These are phyloP conservation scores for Alternaria triticina DNA, from an alignment of 2,329 filamentous ascomycete species.

Conservation along the genomic window DNA sequence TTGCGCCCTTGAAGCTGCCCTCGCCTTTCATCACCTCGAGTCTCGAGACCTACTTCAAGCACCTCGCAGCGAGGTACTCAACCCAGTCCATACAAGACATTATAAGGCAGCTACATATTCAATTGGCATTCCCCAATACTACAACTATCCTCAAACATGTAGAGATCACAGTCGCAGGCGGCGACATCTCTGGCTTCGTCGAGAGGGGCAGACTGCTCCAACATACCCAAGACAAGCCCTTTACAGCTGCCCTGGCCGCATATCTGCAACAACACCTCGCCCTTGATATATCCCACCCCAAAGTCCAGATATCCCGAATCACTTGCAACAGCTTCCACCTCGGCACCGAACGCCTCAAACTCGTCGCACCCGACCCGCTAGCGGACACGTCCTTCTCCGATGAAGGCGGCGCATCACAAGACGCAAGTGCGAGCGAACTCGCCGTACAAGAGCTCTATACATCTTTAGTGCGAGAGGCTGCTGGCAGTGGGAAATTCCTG, in stretches of 20 bases:
- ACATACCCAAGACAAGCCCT: conserved; percentile 33
- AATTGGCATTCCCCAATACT: conserved; percentile 41
- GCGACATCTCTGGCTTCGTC: conserved; percentile 49
- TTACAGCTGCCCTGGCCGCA: conserved; percentile 48
- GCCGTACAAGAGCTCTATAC: conserved; percentile 42
- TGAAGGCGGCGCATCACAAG: conserved; percentile 26
- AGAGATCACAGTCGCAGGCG: conserved; percentile 51
- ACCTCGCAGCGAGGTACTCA: conserved; percentile 54
- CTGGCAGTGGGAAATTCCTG: conserved; percentile 41
- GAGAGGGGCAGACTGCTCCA: conserved; percentile 31
- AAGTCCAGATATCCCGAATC: conserved; percentile 51
- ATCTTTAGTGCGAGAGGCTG: conserved; percentile 41
- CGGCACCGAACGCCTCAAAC: conserved; percentile 49
- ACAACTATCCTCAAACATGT: conserved; percentile 49
- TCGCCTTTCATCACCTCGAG: conserved; percentile 54
- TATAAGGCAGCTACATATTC: conserved; percentile 44
- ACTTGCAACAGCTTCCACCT: conserved; percentile 52
- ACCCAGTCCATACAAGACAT: conserved; percentile 39
- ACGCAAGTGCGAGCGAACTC: conserved; percentile 38
- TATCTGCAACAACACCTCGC: conserved; percentile 53
- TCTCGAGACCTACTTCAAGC: conserved; percentile 64
- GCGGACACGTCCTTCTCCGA: conserved; percentile 34
- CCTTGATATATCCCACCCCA: conserved; percentile 48
- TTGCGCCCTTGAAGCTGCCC: conserved; percentile 53
- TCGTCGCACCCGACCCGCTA: conserved; percentile 37